phyloP scores from a whole-genome alignment of 495 filamentous ascomycete genomes.

The Evernia prunastri region DNA sequence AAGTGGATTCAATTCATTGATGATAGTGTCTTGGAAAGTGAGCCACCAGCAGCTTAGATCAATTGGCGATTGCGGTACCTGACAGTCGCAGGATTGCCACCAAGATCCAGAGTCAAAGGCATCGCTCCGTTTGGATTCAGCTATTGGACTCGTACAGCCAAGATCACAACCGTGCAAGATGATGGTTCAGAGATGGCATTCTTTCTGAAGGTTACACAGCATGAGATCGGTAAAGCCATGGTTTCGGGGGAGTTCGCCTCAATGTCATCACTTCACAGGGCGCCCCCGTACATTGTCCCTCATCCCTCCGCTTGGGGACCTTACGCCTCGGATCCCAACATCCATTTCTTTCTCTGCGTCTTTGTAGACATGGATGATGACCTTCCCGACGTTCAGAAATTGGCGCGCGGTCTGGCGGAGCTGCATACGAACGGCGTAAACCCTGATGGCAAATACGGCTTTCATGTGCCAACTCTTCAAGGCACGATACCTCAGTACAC shows the following conservation, averaged over 20 bases:
- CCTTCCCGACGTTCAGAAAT: constrained; percentile 14
- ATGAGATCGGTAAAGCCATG: constrained; percentile 15
- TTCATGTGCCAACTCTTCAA: constrained; percentile 19
- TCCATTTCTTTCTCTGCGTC: constrained; percentile 19
- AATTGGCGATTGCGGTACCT: background rate
- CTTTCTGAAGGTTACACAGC: constrained; percentile 8
- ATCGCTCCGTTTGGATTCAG: constrained; percentile 32
- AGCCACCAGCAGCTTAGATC: background rate
- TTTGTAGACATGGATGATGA: constrained; percentile 23
- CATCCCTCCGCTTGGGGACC: constrained; percentile 12
- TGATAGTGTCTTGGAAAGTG: background rate
- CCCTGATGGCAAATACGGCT: constrained; percentile 24
- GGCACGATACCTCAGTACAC: constrained; percentile 20
- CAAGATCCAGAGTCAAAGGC: constrained; percentile 31
- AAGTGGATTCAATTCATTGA: background rate
- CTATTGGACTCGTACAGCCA: constrained; percentile 34
- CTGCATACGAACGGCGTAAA: constrained; percentile 14
- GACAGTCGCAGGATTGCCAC: constrained; percentile 16
- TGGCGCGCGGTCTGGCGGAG: constrained; percentile 12
- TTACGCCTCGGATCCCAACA: constrained; percentile 11
- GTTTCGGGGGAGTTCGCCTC: constrained; percentile 20
- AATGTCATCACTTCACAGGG: constrained; percentile 13
- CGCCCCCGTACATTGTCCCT: constrained; percentile 10
- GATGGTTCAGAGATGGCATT: constrained; percentile 29
- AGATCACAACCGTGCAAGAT: constrained; percentile 30